Evolutionary conservation across 805 yeast genomes (phyloP), one percentile per base, ranked within the genome.

Genomic region (Nakazawaea wickerhamii): DNA sequence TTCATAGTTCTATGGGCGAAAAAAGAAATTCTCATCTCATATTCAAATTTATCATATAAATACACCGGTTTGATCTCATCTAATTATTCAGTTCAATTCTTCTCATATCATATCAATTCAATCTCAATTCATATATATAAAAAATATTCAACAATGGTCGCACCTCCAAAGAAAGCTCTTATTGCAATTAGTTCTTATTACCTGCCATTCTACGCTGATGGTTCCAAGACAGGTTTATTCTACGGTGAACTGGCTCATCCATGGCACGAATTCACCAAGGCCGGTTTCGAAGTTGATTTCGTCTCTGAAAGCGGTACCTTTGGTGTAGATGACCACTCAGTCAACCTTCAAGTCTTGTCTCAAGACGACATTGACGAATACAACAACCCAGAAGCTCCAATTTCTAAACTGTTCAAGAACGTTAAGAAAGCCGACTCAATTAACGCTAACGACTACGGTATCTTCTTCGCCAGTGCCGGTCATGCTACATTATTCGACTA

Each of bases 391-490:
- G 41, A 50, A 23, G 63, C 74, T 9, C 68, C 58, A 2, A 68
- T 72, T 56, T 61, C 60, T 50, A 48, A 58, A 34, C 67, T 60
- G 14, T 48, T 77, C 23, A 54, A 58, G 23, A 51, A 58, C 13
- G 55, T 73, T 51, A 72, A 73, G 60, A 69, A 66, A 47, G 71
- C 81, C 6, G 50, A 67, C 13, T 79, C 73, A 21, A 58, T 78
- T 37, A 57, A 73, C 41, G 57, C 80, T 10, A 55, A 57, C 13
- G 77, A 76, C 30, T 81, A 67, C 57, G 67, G 67, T 35, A 66
- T 78, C 46, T 70, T 79, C 55, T 79, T 64, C 50, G 84, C 81
- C 31, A 71, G 83, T 38, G 87, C 78, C 39, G 87, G 88, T 30
- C 87, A 81, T 53, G 87, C 76, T 23, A 64, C 81, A 22, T 49